Percentiles rank a stretch among this genome's conserved stretches.
These are phyloP conservation scores for Lachnum nothofagi DNA, from an alignment of 2,329 filamentous ascomycete genomes.

Conservation along the genomic window DNA sequence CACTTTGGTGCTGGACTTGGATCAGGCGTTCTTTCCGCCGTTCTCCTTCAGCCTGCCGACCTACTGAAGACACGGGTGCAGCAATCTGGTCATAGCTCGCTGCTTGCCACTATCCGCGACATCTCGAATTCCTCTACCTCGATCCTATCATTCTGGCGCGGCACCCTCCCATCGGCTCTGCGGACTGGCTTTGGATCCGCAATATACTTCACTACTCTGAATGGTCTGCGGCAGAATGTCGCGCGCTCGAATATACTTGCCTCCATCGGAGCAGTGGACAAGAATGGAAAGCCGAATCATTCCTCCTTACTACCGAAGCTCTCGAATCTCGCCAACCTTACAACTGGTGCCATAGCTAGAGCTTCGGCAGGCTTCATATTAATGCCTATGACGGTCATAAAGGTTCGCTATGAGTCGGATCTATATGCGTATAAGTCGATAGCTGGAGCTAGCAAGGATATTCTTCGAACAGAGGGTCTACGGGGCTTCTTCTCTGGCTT, in stretches of 20 bases:
- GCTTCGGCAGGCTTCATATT: conserved; percentile 83
- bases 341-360: conserved; percentile 77
- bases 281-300: conserved; percentile 24
- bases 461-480: conserved; percentile 65
- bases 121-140: conserved; percentile 61
- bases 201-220: conserved; percentile 87
- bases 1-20: conserved; percentile 85
- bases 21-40: conserved; percentile 81
- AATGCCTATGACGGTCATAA: conserved; percentile 95
- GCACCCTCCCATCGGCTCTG: conserved; percentile 85
- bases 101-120: conserved; percentile 62
- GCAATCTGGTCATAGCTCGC: conserved; percentile 68
- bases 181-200: conserved; percentile 90
- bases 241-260: conserved; percentile 41
- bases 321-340: conserved; percentile 76
- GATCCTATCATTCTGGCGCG: conserved; percentile 78
- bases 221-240: conserved; percentile 69
- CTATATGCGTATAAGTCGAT: conserved; percentile 80
- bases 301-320: conserved; percentile 77
- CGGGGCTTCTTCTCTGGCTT: conserved; percentile 90
- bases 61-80: conserved; percentile 95
- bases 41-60: conserved; percentile 90
- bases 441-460: conserved; percentile 66
- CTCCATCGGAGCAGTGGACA: conserved; percentile 27
- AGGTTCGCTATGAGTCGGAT: conserved; percentile 89